phyloP scores from a whole-genome alignment of 208 protist species.

The Perkinsela sp. region DNA sequence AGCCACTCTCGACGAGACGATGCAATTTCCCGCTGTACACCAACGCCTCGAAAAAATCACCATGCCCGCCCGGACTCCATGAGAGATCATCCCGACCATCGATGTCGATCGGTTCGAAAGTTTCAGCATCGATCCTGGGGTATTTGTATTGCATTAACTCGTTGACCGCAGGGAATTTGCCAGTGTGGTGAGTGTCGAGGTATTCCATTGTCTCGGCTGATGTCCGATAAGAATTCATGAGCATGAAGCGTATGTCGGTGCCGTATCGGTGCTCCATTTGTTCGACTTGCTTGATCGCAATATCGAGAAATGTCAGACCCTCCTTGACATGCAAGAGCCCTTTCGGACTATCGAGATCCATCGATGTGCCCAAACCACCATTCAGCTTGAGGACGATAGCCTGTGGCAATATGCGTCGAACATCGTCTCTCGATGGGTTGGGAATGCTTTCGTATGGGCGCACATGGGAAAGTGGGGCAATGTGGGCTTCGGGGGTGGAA shows the following conservation, averaged over 20 bases:
- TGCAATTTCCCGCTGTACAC: slow-evolving; percentile 59
- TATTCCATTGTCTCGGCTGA: slow-evolving; percentile 48
- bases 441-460: too few species aligned
- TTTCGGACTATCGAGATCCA: slow-evolving; percentile 57
- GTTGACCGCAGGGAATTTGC: slow-evolving; percentile 10
- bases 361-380: slow-evolving; percentile 72
- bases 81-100: slow-evolving; percentile 16
- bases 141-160: slow-evolving; percentile 52
- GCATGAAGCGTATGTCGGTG: slow-evolving; percentile 71
- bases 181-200: slow-evolving; percentile 15
- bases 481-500: too few species aligned
- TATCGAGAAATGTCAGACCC: slow-evolving; percentile 84
- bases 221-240: slow-evolving; percentile 98
- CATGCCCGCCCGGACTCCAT: slow-evolving; percentile 96
- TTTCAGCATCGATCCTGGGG: slow-evolving; percentile 32
- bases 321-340: slow-evolving; percentile 67
- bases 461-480: too few species aligned
- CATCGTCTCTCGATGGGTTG: too few species aligned
- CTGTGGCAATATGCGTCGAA: too few species aligned
- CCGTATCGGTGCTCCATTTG: slow-evolving; percentile 56
- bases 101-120: slow-evolving; percentile 21
- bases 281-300: slow-evolving; percentile 73
- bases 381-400: slow-evolving; percentile 90
- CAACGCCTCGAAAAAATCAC: slow-evolving; percentile 84
- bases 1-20: slow-evolving; percentile 39